A percentile compares a stretch with the other conserved stretches of the same genome.
phyloP scores from a whole-genome alignment of 495 filamentous ascomycete genomes.

The Darksidea phi region DNA sequence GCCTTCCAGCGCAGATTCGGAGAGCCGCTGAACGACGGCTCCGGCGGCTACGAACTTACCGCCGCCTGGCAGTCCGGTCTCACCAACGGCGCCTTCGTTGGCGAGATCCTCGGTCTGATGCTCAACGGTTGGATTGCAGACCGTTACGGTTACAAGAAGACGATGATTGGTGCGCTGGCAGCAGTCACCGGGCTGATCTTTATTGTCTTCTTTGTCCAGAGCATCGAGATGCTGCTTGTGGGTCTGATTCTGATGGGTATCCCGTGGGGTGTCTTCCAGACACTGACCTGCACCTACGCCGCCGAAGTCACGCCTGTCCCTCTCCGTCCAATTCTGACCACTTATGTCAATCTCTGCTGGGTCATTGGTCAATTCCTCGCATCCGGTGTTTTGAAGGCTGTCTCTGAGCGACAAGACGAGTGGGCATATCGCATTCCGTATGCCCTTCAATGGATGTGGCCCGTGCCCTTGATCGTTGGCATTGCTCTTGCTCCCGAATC shows the following conservation, averaged over 20 bases:
- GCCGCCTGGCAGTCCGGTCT: constrained; percentile 76
- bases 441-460: constrained; percentile 84
- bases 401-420: constrained; percentile 57
- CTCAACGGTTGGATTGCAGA: constrained; percentile 77
- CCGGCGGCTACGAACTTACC: constrained; percentile 58
- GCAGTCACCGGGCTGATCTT: constrained; percentile 67
- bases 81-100: constrained; percentile 63
- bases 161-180: constrained; percentile 65
- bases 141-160: constrained; percentile 70
- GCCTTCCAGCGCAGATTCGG: constrained; percentile 71
- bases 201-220: constrained; percentile 75
- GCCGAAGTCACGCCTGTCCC: constrained; percentile 75
- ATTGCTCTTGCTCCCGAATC: constrained; percentile 71
- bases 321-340: constrained; percentile 71
- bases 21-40: constrained; percentile 52
- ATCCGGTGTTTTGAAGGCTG: constrained; percentile 67
- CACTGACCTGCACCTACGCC: constrained; percentile 74
- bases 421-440: constrained; percentile 72
- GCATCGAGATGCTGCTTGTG: constrained; percentile 64
- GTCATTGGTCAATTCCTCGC: constrained; percentile 74
- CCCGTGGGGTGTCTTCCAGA: constrained; percentile 82
- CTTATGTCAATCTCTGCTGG: constrained; percentile 83
- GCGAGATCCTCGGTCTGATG: constrained; percentile 73
- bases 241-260: constrained; percentile 77
- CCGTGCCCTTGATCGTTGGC: constrained; percentile 60